These are phyloP conservation scores for Aaosphaeria arxii DNA, from an alignment of 2,329 filamentous ascomycete species.

Conservation along the genomic window DNA sequence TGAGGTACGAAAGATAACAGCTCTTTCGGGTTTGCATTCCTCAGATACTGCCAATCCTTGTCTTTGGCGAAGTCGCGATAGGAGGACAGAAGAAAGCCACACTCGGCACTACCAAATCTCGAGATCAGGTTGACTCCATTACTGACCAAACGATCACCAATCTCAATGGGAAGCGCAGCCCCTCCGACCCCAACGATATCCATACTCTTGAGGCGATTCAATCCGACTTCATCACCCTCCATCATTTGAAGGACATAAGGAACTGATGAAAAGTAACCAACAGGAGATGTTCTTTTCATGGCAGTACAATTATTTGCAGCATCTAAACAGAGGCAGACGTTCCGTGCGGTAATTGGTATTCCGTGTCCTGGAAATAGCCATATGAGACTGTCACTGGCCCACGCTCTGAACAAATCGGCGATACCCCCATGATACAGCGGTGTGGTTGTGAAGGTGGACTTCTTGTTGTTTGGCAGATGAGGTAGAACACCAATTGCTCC, in stretches of 20 bases:
- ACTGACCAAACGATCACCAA: constrained; percentile 54
- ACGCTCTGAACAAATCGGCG: constrained; percentile 60
- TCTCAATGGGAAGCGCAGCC: constrained; percentile 52
- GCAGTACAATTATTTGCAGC: constrained; percentile 29
- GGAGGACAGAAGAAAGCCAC: constrained; percentile 63
- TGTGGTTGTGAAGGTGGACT: constrained; percentile 62
- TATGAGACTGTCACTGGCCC: constrained; percentile 58
- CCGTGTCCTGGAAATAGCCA: constrained; percentile 61
- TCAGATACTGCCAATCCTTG: constrained; percentile 60
- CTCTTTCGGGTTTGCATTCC: constrained; percentile 36
- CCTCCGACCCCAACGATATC: constrained; percentile 63
- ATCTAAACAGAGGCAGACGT: constrained; percentile 50
- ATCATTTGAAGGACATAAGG: constrained; percentile 89
- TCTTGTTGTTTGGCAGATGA: constrained; percentile 33
- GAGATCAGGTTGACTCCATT: constrained; percentile 57
- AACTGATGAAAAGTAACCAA: constrained; percentile 59
- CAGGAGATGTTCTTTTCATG: constrained; percentile 29
- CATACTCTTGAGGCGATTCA: constrained; percentile 61
- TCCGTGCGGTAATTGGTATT: constrained; percentile 55
- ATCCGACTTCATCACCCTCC: constrained; percentile 81
- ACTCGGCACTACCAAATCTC: constrained; percentile 64
- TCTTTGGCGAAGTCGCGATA: constrained; percentile 55
- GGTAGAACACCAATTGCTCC: constrained; percentile 56
- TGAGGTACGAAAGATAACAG: constrained; percentile 50
- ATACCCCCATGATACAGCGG: constrained; percentile 65